phyloP scores from a whole-genome alignment of 2,329 filamentous ascomycete species.

The Ophiognomonia clavigignenti-juglandacearum region DNA sequence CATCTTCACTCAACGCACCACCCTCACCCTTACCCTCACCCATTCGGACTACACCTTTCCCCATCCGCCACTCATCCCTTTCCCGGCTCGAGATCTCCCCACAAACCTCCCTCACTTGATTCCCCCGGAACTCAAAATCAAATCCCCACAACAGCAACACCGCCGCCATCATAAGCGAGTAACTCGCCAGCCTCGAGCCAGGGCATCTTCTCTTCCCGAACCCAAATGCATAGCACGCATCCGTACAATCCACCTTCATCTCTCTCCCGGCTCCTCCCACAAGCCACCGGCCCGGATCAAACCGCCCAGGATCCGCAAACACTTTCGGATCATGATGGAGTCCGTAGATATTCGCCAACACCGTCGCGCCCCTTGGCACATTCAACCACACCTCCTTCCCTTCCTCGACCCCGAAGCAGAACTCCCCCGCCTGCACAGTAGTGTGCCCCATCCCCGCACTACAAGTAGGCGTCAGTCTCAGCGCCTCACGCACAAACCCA shows the following conservation, averaged over 20 bases:
- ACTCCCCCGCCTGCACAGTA: neutral
- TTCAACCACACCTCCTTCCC: neutral
- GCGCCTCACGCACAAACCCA: conserved; percentile 9
- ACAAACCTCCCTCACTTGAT: neutral
- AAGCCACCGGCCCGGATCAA: conserved; percentile 11
- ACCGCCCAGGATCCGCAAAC: conserved; percentile 11
- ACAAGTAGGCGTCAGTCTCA: conserved; percentile 11
- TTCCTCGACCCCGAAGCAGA: neutral
- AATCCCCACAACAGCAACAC: conserved; percentile 10
- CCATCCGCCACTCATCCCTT: conserved; percentile 3
- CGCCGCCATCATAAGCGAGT: conserved; percentile 10
- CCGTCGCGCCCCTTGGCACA: conserved; percentile 4
- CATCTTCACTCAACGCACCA: neutral
- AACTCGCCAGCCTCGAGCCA: conserved; percentile 5
- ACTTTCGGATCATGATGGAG: conserved; percentile 7
- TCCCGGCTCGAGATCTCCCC: neutral
- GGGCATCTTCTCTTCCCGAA: conserved; percentile 13
- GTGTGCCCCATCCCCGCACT: conserved; percentile 14
- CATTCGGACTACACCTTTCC: neutral
- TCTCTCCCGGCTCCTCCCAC: neutral
- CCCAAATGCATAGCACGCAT: conserved; percentile 11
- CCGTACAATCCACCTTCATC: conserved; percentile 4
- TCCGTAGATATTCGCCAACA: conserved; percentile 12
- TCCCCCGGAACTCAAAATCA: conserved; percentile 6
- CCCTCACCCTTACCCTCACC: neutral